These are phyloP conservation scores for Candida cerambycidarum DNA, from an alignment of 805 yeast species.

Conservation along the genomic window DNA sequence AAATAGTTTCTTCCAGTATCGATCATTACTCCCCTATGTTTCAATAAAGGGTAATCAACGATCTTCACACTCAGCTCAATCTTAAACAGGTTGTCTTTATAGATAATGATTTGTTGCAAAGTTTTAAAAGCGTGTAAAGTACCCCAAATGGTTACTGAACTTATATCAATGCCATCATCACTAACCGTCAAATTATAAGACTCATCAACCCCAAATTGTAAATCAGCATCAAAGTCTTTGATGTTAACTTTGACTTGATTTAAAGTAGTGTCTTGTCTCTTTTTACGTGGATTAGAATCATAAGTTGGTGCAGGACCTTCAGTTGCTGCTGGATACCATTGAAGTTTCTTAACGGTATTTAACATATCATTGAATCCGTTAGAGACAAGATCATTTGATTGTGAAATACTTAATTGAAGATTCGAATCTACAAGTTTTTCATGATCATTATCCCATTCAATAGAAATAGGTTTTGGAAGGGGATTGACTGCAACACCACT, in stretches of 20 bases:
- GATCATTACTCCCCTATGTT: constrained; percentile 40
- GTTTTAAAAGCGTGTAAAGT: constrained; percentile 42
- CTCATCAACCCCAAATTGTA: constrained; percentile 39
- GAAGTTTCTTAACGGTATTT: constrained; percentile 17
- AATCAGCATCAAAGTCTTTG: constrained; percentile 11
- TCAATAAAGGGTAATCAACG: constrained; percentile 33
- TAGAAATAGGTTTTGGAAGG: constrained; percentile 12
- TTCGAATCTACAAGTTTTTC: constrained; percentile 2
- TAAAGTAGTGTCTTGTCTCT: no score
- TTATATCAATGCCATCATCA: constrained; percentile 20
- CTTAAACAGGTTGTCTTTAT: constrained; percentile 20
- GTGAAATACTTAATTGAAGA: not conserved
- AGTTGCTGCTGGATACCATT: constrained; percentile 37
- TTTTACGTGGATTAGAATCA: no score
- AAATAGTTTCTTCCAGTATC: constrained; percentile 41
- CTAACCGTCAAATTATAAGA: constrained; percentile 27
- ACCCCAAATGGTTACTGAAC: constrained; percentile 40
- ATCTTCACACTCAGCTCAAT: constrained; percentile 35
- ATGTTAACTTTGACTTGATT: no score
- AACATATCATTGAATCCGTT: constrained; percentile 7
- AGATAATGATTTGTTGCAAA: constrained; percentile 39
- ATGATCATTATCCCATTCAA: constrained; percentile 12
- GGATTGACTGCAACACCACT: constrained; percentile 18
- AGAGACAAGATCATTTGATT: constrained; percentile 1
- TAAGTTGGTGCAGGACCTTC: no score